Evolutionary conservation across 129 eudicot species (phyloP).

Genomic region (Flaveria brownii): DNA sequence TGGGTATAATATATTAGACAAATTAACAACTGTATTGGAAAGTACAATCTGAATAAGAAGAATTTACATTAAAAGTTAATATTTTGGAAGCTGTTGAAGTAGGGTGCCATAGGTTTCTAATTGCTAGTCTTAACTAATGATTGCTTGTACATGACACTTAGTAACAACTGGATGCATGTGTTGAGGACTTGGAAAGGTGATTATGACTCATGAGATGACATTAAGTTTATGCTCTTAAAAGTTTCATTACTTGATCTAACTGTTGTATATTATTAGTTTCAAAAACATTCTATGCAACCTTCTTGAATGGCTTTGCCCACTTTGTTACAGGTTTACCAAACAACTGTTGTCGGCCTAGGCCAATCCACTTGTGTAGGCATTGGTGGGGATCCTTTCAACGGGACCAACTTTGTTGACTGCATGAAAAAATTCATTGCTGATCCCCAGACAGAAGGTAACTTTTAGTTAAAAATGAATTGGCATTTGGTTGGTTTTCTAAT

Average conservation of each 20-base stretch:
- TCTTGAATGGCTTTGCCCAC: constrained; percentile 11
- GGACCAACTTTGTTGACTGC: constrained; percentile 98
- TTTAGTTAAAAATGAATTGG: background rate
- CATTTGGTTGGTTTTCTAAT: background rate
- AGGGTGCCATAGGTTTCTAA: too few relatives aligned
- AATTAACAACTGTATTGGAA: too few relatives aligned
- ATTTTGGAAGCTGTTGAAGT: too few relatives aligned
- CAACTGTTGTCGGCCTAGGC: constrained; percentile 94
- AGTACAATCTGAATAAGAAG: too few relatives aligned
- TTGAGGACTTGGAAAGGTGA: constrained; percentile 13
- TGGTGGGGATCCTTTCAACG: constrained; percentile 99
- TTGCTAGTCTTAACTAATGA: background rate
- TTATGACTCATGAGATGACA: constrained; percentile 16
- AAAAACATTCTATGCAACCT: background rate
- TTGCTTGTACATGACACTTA: constrained; percentile 4
- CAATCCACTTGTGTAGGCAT: constrained; percentile 98
- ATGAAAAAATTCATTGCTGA: constrained; percentile 83
- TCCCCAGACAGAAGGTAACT: constrained; percentile 96
- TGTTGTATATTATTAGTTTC: background rate
- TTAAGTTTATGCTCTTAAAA: constrained; percentile 17
- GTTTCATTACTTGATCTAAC: constrained; percentile 7
- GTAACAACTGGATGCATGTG: background rate
- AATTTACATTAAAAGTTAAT: too few relatives aligned
- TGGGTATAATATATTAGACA: too few relatives aligned
- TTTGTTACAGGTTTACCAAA: constrained; percentile 83